Base-by-base conservation (phyloP, 345 rosid genomes). In the Carallia brachiata region DNA sequence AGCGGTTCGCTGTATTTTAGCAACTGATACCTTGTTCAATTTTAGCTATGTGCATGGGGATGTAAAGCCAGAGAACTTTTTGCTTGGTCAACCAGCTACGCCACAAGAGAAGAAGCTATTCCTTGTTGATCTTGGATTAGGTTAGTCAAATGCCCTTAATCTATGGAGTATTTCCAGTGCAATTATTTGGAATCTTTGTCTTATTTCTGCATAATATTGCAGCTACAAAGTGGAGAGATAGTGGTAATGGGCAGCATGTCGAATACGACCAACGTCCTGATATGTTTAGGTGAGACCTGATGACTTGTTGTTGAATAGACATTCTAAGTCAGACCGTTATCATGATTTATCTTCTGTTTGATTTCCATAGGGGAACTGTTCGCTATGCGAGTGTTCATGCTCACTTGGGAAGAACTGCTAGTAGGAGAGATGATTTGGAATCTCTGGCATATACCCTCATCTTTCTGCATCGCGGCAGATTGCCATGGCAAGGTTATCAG, bases 401-500 rank as follows among this genome's bases (percentile, higher is more conserved):
- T 59, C 80, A 77, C 54, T 68, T 77, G 62, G 80, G 80, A 72
- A 72, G 80, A 61, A 77, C 80, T 63, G 80, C 80, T 50, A 77
- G 80, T 40, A 64, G 80, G 67, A 72, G 80, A 62, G 80, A 77
- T 77, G 80, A 77, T 52, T 76, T 77, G 52, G 80, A 77, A 69
- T 77, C 80, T 52, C 63, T 77, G 36, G 76, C 80, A 18, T 77
- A 77, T 65, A 77, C 80, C 3, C 77, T 77, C 6, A 77, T 77
- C 58, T 77, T 77, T 56, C 69, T 77, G 10, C 76, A 77, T 65
- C 73, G 73, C 36, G 80, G 80, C 57, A 77, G 80, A 72, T 67
- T 77, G 80, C 80, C 80, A 34, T 77, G 80, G 80, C 80, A 77
- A 64, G 80, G 80, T 37, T 77, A 77, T 60, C 80, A 77, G 80